phyloP scores from a whole-genome alignment of 345 rosid species.

The Brassica carinata region DNA sequence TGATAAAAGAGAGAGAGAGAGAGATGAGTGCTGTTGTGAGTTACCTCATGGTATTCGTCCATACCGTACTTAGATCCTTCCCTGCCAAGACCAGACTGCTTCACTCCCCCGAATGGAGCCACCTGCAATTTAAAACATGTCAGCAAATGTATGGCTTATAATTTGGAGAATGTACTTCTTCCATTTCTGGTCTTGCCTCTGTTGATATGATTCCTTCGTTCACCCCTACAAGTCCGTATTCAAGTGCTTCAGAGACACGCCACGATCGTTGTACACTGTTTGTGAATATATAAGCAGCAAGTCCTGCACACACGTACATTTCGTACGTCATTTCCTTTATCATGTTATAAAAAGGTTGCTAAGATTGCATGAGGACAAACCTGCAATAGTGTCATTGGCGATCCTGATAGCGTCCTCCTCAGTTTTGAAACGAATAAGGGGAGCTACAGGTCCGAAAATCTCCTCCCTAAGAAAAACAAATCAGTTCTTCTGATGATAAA shows the following conservation, averaged over 20 bases:
- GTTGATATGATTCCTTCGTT: slow-evolving; percentile 96
- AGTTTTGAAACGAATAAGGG: slow-evolving; percentile 74
- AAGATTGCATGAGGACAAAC: slow-evolving; percentile 35
- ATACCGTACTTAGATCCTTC: slow-evolving; percentile 99
- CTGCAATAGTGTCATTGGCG: slow-evolving; percentile 90
- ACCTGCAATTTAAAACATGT: slow-evolving; percentile 44
- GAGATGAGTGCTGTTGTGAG: slow-evolving; percentile 7
- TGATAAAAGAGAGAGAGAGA: slow-evolving; percentile 8
- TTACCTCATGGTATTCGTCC: slow-evolving; percentile 93
- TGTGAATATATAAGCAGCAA: slow-evolving; percentile 96
- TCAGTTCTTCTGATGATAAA: slow-evolving; percentile 7
- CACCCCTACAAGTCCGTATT: slow-evolving; percentile 89
- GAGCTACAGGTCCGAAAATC: slow-evolving; percentile 97
- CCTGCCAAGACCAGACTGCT: slow-evolving; percentile 97
- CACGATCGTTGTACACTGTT: slow-evolving; percentile 83
- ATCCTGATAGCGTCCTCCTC: slow-evolving; percentile 85
- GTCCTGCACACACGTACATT: slow-evolving; percentile 51
- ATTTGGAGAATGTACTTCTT: slow-evolving; percentile 9
- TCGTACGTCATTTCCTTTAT: background rate
- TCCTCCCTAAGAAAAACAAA: slow-evolving; percentile 61
- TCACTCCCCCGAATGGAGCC: slow-evolving; percentile 52
- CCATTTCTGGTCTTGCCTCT: slow-evolving; percentile 55
- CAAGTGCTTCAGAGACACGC: slow-evolving; percentile 97
- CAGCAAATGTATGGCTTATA: background rate
- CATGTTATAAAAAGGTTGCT: slow-evolving; percentile 2